Evolutionary conservation across 306 rosid genomes (phyloP).

Genomic region (Citrullus mucosospermus): DNA sequence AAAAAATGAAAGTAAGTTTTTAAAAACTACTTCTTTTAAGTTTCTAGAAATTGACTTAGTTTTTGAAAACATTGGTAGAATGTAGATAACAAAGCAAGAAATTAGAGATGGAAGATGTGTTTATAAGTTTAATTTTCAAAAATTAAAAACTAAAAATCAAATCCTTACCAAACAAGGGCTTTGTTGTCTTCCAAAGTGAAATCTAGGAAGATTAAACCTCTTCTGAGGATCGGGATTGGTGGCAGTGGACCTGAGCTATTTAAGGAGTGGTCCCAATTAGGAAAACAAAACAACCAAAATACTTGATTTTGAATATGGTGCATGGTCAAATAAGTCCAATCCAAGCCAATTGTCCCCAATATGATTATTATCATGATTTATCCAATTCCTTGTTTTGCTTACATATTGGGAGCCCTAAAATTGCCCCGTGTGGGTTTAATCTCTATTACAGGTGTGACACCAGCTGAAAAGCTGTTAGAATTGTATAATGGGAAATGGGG

Average conservation of each 20-base stretch:
- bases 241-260: not conserved
- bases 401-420: not conserved
- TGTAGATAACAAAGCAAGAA: too few relatives aligned
- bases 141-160: too few relatives aligned
- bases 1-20: too few relatives aligned
- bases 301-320: not conserved
- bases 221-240: not conserved
- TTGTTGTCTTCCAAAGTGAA: not conserved
- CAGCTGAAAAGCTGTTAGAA: slow-evolving; percentile 84
- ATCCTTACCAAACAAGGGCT: not conserved
- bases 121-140: too few relatives aligned
- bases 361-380: not conserved
- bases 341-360: not conserved
- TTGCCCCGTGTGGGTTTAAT: not conserved
- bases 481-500: slow-evolving; percentile 77
- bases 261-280: not conserved
- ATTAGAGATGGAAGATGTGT: too few relatives aligned
- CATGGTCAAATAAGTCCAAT: not conserved
- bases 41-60: too few relatives aligned
- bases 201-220: not conserved
- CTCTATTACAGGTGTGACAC: slow-evolving; percentile 57
- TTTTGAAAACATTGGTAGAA: too few relatives aligned
- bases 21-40: too few relatives aligned
- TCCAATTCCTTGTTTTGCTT: not conserved
- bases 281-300: not conserved